phyloP scores from a whole-genome alignment of 2,329 filamentous ascomycete genomes.

The Pleomassaria siparia region DNA sequence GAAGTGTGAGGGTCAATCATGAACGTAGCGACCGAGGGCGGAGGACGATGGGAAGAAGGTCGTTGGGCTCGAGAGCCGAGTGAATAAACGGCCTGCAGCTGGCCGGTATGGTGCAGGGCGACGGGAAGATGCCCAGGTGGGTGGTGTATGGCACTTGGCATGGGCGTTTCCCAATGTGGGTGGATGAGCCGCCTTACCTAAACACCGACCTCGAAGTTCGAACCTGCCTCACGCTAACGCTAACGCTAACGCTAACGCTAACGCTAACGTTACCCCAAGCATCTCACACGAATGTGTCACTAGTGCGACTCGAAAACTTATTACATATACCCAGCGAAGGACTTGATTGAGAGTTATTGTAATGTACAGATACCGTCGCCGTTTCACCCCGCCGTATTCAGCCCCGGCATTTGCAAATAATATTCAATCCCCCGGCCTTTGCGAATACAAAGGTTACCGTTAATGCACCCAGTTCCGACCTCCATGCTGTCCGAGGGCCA shows the following conservation, averaged over 20 bases:
- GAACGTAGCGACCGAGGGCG: conserved; percentile 13
- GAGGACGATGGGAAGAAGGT: conserved; percentile 3
- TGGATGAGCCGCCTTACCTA: too few species aligned
- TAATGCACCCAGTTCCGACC: background rate
- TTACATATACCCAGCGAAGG: background rate
- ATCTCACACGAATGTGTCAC: background rate
- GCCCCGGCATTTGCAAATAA: background rate
- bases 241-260: too few species aligned
- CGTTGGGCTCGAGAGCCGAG: conserved; percentile 5
- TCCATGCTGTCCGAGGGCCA: background rate
- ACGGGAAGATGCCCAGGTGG: too few species aligned
- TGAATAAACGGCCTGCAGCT: conserved; percentile 21
- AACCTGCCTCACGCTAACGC: too few species aligned
- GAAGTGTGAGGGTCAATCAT: conserved; percentile 19
- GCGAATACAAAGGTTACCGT: too few species aligned
- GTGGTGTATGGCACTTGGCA: conserved; percentile 14
- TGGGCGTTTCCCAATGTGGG: too few species aligned
- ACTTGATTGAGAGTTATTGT: background rate
- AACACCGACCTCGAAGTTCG: too few species aligned
- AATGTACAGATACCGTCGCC: background rate
- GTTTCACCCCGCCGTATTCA: background rate
- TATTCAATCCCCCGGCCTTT: too few species aligned
- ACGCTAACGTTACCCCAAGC: background rate
- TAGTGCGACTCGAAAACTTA: background rate
- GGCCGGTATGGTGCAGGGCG: conserved; percentile 25